Percentiles rank a stretch among this genome's conserved stretches.
These are phyloP conservation scores for Pythium oligandrum DNA, from an alignment of 352 stramenopile species.

Conservation along the genomic window DNA sequence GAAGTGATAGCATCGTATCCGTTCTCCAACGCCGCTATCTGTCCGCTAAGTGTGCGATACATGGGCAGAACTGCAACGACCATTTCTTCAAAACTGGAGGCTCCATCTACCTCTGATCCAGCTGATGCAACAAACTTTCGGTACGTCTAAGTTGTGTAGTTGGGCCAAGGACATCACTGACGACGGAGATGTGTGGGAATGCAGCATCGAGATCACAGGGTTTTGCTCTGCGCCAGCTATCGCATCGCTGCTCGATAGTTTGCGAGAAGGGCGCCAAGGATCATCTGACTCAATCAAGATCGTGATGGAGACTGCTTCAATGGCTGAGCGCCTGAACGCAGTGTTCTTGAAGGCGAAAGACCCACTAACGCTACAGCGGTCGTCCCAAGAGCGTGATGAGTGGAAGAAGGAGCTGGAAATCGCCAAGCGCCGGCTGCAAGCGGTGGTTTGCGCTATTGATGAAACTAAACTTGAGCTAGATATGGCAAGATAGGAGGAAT, in stretches of 20 bases:
- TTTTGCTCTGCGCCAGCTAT: constrained; percentile 52
- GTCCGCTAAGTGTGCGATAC: constrained; percentile 42
- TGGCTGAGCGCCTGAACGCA: constrained; percentile 57
- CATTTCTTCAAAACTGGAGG: constrained; percentile 1
- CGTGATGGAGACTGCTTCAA: constrained; percentile 13
- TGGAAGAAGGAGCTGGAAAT: constrained; percentile 56
- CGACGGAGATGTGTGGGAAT: too few species aligned
- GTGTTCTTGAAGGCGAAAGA: constrained; percentile 30
- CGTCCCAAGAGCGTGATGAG: constrained; percentile 19
- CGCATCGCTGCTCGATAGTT: constrained; percentile 18
- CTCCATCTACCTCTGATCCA: constrained; percentile 4
- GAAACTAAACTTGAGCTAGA: constrained; percentile 4
- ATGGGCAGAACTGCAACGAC: constrained; percentile 22
- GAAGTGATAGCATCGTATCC: constrained; percentile 47
- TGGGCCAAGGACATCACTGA: constrained; percentile 1
- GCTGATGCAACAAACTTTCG: constrained; percentile 12
- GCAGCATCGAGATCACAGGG: constrained; percentile 35
- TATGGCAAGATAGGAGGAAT: not conserved
- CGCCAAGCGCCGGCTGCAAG: constrained; percentile 41
- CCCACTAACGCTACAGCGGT: constrained; percentile 10
- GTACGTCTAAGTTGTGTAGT: constrained; percentile 4
- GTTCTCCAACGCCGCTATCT: constrained; percentile 62
- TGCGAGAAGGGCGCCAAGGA: too few species aligned
- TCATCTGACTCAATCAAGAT: constrained; percentile 4
- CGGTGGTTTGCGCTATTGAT: not conserved